Evolutionary conservation across 805 yeast genomes (phyloP).

Genomic region (Wickerhamiella kazuoi): DNA sequence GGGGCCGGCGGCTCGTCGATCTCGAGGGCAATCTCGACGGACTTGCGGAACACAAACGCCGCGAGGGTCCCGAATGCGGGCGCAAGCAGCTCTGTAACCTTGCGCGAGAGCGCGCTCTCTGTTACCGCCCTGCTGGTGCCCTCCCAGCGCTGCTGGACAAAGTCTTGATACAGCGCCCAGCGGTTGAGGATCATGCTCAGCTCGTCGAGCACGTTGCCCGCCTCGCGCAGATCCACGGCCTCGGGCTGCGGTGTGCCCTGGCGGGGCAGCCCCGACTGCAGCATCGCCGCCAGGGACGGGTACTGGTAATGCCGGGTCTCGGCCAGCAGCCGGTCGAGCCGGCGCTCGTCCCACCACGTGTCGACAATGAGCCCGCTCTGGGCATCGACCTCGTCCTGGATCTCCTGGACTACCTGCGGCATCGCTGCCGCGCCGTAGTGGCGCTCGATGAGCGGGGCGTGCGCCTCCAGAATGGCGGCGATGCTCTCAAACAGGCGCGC

Average conservation of each 20-base stretch:
- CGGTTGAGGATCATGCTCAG: constrained; percentile 60
- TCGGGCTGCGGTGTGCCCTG: background rate
- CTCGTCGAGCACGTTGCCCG: constrained; percentile 31
- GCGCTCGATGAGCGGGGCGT: constrained; percentile 54
- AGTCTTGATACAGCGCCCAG: constrained; percentile 49
- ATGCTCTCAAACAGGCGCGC: constrained; percentile 56
- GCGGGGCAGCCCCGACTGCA: constrained; percentile 1
- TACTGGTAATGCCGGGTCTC: constrained; percentile 40
- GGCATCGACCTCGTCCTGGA: constrained; percentile 80
- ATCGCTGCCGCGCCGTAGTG: constrained; percentile 51
- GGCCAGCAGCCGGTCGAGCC: constrained; percentile 35
- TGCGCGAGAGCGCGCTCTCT: constrained; percentile 37
- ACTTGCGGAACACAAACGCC: constrained; percentile 51
- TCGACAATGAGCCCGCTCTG: constrained; percentile 81
- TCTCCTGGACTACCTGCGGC: constrained; percentile 45
- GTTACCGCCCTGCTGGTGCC: constrained; percentile 25
- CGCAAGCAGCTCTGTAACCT: constrained; percentile 33
- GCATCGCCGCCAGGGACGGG: constrained; percentile 25
- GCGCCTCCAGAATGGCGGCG: constrained; percentile 71
- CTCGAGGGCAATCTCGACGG: constrained; percentile 64
- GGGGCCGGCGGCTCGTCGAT: constrained; percentile 56
- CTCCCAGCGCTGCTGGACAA: constrained; percentile 50
- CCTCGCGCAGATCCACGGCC: constrained; percentile 26
- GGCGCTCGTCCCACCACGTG: constrained; percentile 60
- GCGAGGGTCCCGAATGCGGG: constrained; percentile 50